A percentile compares a stretch with the other conserved stretches of the same genome.
Conservation (phyloP, 805 yeast genomes). For the Pichia heedii region DNA sequence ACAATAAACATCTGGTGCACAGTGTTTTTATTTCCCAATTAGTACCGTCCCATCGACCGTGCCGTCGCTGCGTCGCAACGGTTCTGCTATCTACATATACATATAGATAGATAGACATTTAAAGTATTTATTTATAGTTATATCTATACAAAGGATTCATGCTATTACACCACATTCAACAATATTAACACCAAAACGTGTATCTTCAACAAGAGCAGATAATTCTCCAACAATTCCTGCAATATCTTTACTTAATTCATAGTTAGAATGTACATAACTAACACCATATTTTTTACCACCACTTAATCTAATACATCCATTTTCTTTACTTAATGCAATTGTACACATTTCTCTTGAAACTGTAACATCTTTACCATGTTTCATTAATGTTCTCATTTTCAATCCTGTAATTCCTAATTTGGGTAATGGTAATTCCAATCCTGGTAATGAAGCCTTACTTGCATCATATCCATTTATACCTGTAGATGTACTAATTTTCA, state of each 20-base stretch:
- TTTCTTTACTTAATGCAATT: constrained; percentile 43
- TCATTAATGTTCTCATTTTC: constrained; percentile 55
- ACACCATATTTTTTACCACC: constrained; percentile 72
- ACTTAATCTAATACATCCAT: constrained; percentile 64
- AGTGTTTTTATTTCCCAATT: too few relatives aligned
- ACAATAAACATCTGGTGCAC: too few relatives aligned
- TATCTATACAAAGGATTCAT: constrained; percentile 27
- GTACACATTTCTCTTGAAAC: constrained; percentile 79
- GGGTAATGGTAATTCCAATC: constrained; percentile 69
- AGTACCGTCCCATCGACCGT: too few relatives aligned
- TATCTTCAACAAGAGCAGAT: constrained; percentile 52
- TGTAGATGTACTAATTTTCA: constrained; percentile 55
- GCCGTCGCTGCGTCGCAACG: too few relatives aligned
- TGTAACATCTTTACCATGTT: constrained; percentile 41
- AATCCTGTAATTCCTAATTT: constrained; percentile 62
- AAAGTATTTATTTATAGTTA: too few relatives aligned
- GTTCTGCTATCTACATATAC: too few relatives aligned
- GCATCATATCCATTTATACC: constrained; percentile 64
- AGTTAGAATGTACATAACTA: constrained; percentile 80
- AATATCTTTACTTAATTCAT: constrained; percentile 45
- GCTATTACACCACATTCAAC: constrained; percentile 48
- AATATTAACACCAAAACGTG: constrained; percentile 58
- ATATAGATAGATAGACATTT: too few relatives aligned
- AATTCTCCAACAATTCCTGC: constrained; percentile 43
- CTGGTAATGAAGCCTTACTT: constrained; percentile 54